Conservation (phyloP, 2,329 filamentous ascomycete genomes). For the Trichoderma afroharzianum region DNA sequence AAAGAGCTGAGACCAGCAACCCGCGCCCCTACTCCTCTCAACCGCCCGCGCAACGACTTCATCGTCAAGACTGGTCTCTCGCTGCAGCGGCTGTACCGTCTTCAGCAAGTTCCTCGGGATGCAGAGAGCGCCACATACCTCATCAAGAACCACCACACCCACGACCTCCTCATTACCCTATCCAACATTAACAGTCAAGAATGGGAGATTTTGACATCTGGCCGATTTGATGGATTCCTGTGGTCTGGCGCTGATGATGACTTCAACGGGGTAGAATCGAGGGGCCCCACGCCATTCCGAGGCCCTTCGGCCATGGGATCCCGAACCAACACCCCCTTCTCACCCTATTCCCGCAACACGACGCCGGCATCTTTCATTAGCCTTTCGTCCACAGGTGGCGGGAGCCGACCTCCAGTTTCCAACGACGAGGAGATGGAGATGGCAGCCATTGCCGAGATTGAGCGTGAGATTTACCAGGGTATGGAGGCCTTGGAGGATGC, state of each 20-base stretch:
- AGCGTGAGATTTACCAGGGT: constrained; percentile 85
- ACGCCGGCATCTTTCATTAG: constrained; percentile 60
- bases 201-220: constrained; percentile 93
- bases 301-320: constrained; percentile 41
- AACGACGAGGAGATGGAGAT: constrained; percentile 94
- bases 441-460: constrained; percentile 81
- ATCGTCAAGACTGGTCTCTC: constrained; percentile 72
- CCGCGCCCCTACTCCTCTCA: constrained; percentile 66
- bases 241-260: constrained; percentile 82
- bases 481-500: constrained; percentile 95
- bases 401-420: constrained; percentile 62
- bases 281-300: constrained; percentile 52
- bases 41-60: constrained; percentile 66
- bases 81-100: constrained; percentile 79
- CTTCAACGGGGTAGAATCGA: constrained; percentile 44
- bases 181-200: constrained; percentile 87
- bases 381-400: constrained; percentile 46
- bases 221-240: constrained; percentile 91
- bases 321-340: constrained; percentile 47
- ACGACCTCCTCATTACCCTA: constrained; percentile 82
- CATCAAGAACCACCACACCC: constrained; percentile 74
- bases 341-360: constrained; percentile 51
- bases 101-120: constrained; percentile 70
- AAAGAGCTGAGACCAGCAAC: constrained; percentile 52
- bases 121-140: constrained; percentile 84